Base-by-base conservation (phyloP, 495 filamentous ascomycete species). In the Podospora didyma region DNA sequence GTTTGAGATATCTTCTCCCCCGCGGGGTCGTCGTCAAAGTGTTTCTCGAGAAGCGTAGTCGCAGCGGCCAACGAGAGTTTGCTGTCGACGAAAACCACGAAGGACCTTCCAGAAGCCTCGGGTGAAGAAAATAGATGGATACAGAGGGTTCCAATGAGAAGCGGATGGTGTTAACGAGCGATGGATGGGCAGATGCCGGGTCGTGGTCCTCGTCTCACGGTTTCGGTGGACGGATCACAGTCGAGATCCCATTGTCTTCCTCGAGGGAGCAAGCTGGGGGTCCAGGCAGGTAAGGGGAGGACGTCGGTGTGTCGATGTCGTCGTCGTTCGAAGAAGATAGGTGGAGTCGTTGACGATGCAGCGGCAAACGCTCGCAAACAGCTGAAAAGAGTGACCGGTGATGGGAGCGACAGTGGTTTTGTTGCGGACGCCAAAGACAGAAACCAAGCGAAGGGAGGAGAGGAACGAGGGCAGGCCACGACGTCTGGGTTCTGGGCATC, bases 321-420 rank as follows among this genome's bases (percentile, higher is more conserved):
- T 31, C 26, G 26, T 31, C 26, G 26, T 31, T 31, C 26, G 26
- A 3, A 31, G 26, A 31, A 31, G 9, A 31, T 16, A n/a, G n/a
- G n/a, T n/a, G 26, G 61, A 56, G 60, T 57, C 61, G 56, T 31
- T 57, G 62, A 61, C 34, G 48, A 58, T 54, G 52, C 44, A 60
- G 48, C 50, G 47, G 28, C 57, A 45, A 59, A 50, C 48, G 60
- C 58, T 22, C 49, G 55, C 37, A 31, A 17, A 37, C 14, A 28
- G 34, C 17, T 46, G 54, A 67, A 70, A 68, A 26, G 67, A 70
- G 61, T 56, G 67, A 68, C 67, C 58, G 61, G 57, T 51, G 52
- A 54, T 62, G 56, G 62, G 60, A 67, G 41, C 51, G 67, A 59
- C 31, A 53, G 60, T 63, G 45, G 51, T 68, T 69, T 69, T 65